A percentile compares a stretch with the other conserved stretches of the same genome.
These are phyloP conservation scores for Trypanosoma rangeli DNA, from an alignment of 208 protist genomes.

Conservation along the genomic window DNA sequence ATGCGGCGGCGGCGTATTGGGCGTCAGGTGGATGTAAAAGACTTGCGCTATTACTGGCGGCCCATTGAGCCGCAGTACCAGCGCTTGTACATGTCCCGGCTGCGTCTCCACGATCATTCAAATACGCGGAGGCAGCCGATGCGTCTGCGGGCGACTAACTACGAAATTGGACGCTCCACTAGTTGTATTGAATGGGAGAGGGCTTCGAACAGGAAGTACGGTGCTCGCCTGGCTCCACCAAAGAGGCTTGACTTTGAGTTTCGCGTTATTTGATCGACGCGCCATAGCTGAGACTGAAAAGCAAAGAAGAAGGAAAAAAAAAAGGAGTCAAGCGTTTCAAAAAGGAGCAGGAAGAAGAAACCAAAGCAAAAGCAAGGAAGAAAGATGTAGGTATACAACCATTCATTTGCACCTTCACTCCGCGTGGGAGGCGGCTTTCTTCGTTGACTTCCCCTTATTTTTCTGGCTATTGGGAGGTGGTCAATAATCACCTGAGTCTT, in stretches of 20 bases:
- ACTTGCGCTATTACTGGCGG: slow-evolving; percentile 89
- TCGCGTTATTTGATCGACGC: slow-evolving; percentile 71
- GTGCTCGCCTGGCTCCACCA: slow-evolving; percentile 63
- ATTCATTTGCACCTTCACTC: no score
- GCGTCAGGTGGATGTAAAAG: slow-evolving; percentile 86
- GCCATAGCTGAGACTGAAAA: not conserved
- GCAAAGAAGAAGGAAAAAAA: not conserved
- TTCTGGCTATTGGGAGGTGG: no score
- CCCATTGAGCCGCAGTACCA: slow-evolving; percentile 91
- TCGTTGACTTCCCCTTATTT: no score
- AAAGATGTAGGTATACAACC: no score
- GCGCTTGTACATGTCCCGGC: slow-evolving; percentile 87
- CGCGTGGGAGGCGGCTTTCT: no score
- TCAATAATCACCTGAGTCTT: no score
- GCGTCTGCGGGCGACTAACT: slow-evolving; percentile 72
- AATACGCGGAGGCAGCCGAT: slow-evolving; percentile 60
- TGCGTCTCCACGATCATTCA: slow-evolving; percentile 65
- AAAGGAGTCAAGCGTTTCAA: not conserved
- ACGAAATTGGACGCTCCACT: slow-evolving; percentile 58
- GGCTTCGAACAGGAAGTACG: slow-evolving; percentile 78
- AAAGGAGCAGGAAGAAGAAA: not conserved
- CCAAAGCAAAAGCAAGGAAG: no score
- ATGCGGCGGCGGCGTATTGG: slow-evolving; percentile 90
- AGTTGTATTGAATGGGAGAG: slow-evolving; percentile 75
- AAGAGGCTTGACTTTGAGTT: slow-evolving; percentile 83